These are phyloP conservation scores for Volvariella volvacea DNA, from an alignment of 1,284 basidiomycete genomes.

Conservation along the genomic window DNA sequence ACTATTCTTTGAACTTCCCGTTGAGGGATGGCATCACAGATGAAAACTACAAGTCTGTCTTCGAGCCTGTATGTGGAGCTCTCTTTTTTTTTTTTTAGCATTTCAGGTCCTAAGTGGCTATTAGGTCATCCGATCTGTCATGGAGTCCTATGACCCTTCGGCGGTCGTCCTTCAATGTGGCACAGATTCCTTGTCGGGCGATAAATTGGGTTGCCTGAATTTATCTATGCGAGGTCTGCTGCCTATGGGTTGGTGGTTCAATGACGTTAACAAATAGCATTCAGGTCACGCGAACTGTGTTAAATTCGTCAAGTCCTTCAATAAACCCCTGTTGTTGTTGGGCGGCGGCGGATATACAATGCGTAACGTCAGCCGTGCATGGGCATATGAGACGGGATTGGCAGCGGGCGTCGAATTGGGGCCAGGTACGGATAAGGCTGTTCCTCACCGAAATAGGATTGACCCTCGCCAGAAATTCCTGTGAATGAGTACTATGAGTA, in stretches of 20 bases:
- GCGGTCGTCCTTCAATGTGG: slow-evolving; percentile 98
- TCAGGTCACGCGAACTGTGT: slow-evolving; percentile 95
- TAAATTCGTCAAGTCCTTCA: slow-evolving; percentile 95
- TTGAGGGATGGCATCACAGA: slow-evolving; percentile 94
- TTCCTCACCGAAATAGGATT: slow-evolving; percentile 1
- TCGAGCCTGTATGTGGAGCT: slow-evolving; percentile 74
- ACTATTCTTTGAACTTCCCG: slow-evolving; percentile 94
- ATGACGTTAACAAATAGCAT: slow-evolving; percentile 1
- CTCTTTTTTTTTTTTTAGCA: background rate
- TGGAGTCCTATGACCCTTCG: slow-evolving; percentile 93
- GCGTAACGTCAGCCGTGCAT: slow-evolving; percentile 93
- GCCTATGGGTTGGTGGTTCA: background rate
- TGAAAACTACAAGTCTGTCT: slow-evolving; percentile 92
- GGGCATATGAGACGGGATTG: slow-evolving; percentile 97
- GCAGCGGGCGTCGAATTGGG: slow-evolving; percentile 94
- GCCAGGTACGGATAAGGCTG: slow-evolving; percentile 45
- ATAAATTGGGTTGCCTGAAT: slow-evolving; percentile 95
- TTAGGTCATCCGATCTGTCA: slow-evolving; percentile 90
- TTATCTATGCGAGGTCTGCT: slow-evolving; percentile 87
- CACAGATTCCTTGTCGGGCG: slow-evolving; percentile 96
- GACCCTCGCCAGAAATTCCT: slow-evolving; percentile 65
- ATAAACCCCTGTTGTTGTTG: slow-evolving; percentile 86
- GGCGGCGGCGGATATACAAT: slow-evolving; percentile 99
- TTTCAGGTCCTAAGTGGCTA: background rate
- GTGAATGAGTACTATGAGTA: slow-evolving; percentile 99